A percentile compares a stretch with the other conserved stretches of the same genome.
These are phyloP conservation scores for Colletotrichum sp. DNA, from an alignment of 2,329 filamentous ascomycete species.

Conservation along the genomic window DNA sequence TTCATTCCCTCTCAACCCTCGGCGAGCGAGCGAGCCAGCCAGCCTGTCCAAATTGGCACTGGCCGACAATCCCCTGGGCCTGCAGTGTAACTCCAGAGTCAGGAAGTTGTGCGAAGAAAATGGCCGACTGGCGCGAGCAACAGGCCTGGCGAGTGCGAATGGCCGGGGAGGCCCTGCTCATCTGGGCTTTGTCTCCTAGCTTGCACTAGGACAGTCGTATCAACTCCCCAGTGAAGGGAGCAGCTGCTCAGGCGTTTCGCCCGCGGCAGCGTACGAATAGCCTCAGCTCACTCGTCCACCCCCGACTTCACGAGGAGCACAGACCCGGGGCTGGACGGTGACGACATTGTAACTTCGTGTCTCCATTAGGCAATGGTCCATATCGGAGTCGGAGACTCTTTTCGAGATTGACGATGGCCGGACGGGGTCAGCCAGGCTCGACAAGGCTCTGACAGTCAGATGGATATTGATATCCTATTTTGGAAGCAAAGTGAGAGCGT, in stretches of 20 bases:
- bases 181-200: not conserved
- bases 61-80: not conserved
- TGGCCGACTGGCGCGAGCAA: slow-evolving; percentile 11
- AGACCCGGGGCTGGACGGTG: not conserved
- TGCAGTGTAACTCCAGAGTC: slow-evolving; percentile 3
- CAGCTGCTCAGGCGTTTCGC: not conserved
- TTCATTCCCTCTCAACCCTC: not conserved
- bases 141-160: not conserved
- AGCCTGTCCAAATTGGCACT: not conserved
- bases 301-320: not conserved
- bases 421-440: not conserved
- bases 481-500: not conserved
- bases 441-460: not conserved
- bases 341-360: slow-evolving; percentile 3
- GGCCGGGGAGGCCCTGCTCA: not conserved
- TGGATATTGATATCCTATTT: not conserved
- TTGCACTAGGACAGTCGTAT: not conserved
- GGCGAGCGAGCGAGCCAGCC: not conserved
- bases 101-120: slow-evolving; percentile 12
- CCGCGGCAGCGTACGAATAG: not conserved
- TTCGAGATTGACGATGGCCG: not conserved
- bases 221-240: not conserved
- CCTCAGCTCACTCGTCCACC: not conserved
- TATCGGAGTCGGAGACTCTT: not conserved
- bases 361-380: not conserved